Evolutionary conservation across 139 green algal species (phyloP), one percentile per base, ranked within the genome.

Genomic region (Chlamydomonas schloesseri): DNA sequence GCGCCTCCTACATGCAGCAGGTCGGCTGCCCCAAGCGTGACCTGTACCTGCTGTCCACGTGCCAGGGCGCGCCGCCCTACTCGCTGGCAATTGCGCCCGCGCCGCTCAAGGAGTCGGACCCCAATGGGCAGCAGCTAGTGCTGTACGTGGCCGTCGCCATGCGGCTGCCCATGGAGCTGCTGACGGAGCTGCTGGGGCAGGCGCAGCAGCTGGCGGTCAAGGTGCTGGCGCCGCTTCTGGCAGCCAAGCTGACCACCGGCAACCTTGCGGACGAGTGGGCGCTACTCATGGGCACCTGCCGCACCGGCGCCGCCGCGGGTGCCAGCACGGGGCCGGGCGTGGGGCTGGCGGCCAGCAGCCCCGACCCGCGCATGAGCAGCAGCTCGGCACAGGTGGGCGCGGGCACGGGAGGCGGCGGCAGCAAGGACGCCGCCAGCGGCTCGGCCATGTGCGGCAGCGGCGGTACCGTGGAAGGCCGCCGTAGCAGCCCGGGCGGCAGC

Each of bases 1-100:
- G 79, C 68, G 42, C 79, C 28, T 85, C 79, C 5, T 76, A 85
- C 68, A 76, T 85, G 65, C 79, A 85, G 67, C 79, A 85, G 37
- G 79, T 76, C 13, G 64, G 79, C 79, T 85, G 65, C 68, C 79
- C 79, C 31, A 85, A 85, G 33, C 65, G 79, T 14, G 79, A 85
- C n/a, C 64, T 85, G 9, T 85, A 85, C 79, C 67, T 85, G n/a
- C 67, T 85, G 21, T 75, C 62, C 31, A 34, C 79, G 10, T 77
- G 79, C 79, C 53, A 76, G 47, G 79, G 79, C n/a, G 47, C 65
- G 11, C 31, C 79, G 67, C 79, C 79, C n/a, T 55, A 58, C 21
- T 68, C 79, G 28, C 50, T 85, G 24, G 79, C 24, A 18, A 68
- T 85, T n/a, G 79, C 50, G 33, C 79, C 79, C 14, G 79, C 79